phyloP scores from a whole-genome alignment of 2,329 filamentous ascomycete species.

The Tricladium varicosporioides region DNA sequence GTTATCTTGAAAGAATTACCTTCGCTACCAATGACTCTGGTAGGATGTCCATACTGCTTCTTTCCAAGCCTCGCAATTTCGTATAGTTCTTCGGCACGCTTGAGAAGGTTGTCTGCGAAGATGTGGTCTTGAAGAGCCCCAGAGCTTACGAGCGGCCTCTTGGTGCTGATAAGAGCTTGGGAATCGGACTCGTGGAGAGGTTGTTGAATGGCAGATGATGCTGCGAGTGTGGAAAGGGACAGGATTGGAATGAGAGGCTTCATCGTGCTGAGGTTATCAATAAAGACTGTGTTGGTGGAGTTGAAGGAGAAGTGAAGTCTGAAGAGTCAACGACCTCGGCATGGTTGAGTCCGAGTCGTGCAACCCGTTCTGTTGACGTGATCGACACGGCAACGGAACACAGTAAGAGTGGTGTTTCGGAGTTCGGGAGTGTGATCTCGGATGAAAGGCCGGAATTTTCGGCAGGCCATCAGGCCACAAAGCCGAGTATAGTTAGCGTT shows the following conservation, averaged over 20 bases:
- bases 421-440: too few relatives aligned
- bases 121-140: slow-evolving; percentile 57
- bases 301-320: not conserved
- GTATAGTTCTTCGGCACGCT: slow-evolving; percentile 60
- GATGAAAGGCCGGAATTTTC: too few relatives aligned
- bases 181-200: slow-evolving; percentile 5
- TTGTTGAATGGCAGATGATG: slow-evolving; percentile 11
- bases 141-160: slow-evolving; percentile 41
- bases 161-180: slow-evolving; percentile 1
- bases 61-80: slow-evolving; percentile 57
- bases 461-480: too few relatives aligned
- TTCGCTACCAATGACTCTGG: slow-evolving; percentile 66
- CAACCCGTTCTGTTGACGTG: not conserved
- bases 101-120: slow-evolving; percentile 51
- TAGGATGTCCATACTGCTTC: slow-evolving; percentile 65
- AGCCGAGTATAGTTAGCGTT: too few relatives aligned
- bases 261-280: slow-evolving; percentile 4
- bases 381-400: slow-evolving; percentile 3
- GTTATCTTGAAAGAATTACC: slow-evolving; percentile 45
- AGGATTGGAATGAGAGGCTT: slow-evolving; percentile 9
- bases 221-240: slow-evolving; percentile 6
- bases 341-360: not conserved
- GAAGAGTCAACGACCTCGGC: not conserved
- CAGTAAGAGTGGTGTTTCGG: too few relatives aligned
- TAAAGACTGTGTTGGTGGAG: not conserved